A percentile compares a stretch with the other conserved stretches of the same genome.
These are phyloP conservation scores for Meyerozyma carpophila DNA, from an alignment of 1,139 yeast species.

Conservation along the genomic window DNA sequence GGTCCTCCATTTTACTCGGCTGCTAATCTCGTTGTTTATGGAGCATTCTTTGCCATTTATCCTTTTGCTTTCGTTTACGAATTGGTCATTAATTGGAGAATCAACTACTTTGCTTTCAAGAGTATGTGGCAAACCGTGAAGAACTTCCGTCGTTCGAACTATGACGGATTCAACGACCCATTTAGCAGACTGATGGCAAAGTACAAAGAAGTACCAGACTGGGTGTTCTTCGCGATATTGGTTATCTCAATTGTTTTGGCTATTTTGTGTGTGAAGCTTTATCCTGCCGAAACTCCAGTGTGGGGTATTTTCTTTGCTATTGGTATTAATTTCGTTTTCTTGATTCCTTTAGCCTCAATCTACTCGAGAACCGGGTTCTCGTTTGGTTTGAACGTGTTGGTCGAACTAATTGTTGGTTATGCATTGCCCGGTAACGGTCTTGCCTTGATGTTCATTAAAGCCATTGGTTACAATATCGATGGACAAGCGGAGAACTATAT, in stretches of 20 bases:
- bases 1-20: constrained; percentile 41
- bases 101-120: constrained; percentile 7
- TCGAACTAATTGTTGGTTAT: constrained; percentile 58
- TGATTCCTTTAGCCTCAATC: constrained; percentile 46
- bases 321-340: constrained; percentile 48
- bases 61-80: constrained; percentile 36
- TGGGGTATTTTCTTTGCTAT: constrained; percentile 57
- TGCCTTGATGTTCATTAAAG: constrained; percentile 55
- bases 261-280: constrained; percentile 41
- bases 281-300: constrained; percentile 46
- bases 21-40: constrained; percentile 43
- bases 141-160: constrained; percentile 9
- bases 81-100: constrained; percentile 10
- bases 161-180: constrained; percentile 16
- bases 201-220: constrained; percentile 16
- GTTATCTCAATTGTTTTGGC: constrained; percentile 11
- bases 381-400: constrained; percentile 53
- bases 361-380: constrained; percentile 50
- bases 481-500: constrained; percentile 59
- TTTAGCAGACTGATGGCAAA: constrained; percentile 10
- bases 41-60: constrained; percentile 53
- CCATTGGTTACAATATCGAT: constrained; percentile 54
- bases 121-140: constrained; percentile 3
- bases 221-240: constrained; percentile 10
- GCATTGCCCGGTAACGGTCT: constrained; percentile 60